Conservation (phyloP, 805 yeast species). For the Kodamaea kakaduensis region DNA sequence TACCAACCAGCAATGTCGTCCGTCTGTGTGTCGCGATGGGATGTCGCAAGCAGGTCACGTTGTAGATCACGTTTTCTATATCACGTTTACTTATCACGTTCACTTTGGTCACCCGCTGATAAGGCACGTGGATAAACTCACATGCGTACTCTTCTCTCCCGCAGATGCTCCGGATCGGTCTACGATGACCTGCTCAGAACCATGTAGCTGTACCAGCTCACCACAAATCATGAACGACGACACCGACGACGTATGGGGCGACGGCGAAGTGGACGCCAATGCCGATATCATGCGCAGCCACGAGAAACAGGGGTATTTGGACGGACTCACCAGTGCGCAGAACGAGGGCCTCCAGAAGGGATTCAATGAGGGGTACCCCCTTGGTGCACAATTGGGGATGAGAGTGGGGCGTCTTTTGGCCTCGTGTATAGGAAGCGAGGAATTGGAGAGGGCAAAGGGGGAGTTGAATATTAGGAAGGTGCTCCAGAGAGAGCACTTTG, state of each 20-base stretch:
- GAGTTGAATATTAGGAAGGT: slow-evolving; percentile 62
- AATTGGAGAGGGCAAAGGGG: slow-evolving; percentile 35
- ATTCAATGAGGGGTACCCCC: slow-evolving; percentile 74
- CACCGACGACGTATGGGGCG: slow-evolving; percentile 31
- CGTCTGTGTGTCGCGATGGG: too few species aligned
- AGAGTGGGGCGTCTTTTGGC: slow-evolving; percentile 65
- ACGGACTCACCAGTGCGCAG: slow-evolving; percentile 68
- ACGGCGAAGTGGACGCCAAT: slow-evolving; percentile 21
- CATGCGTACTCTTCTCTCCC: too few species aligned
- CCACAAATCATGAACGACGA: too few species aligned
- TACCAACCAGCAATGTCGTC: too few species aligned
- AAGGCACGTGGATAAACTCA: too few species aligned
- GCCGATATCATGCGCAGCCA: slow-evolving; percentile 54
- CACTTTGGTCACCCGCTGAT: too few species aligned
- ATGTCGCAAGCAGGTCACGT: too few species aligned
- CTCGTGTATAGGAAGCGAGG: slow-evolving; percentile 23
- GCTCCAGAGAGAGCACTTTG: slow-evolving; percentile 52
- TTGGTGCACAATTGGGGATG: slow-evolving; percentile 69
- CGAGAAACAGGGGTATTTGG: slow-evolving; percentile 76
- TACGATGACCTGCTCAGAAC: too few species aligned
- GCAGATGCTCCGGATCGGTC: too few species aligned
- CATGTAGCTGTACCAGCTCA: too few species aligned
- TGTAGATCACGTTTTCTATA: too few species aligned
- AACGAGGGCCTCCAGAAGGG: slow-evolving; percentile 72
- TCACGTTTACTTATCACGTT: too few species aligned